These are phyloP conservation scores for Casaregolazyma suthepensis DNA, from an alignment of 1,139 yeast species.

Conservation along the genomic window DNA sequence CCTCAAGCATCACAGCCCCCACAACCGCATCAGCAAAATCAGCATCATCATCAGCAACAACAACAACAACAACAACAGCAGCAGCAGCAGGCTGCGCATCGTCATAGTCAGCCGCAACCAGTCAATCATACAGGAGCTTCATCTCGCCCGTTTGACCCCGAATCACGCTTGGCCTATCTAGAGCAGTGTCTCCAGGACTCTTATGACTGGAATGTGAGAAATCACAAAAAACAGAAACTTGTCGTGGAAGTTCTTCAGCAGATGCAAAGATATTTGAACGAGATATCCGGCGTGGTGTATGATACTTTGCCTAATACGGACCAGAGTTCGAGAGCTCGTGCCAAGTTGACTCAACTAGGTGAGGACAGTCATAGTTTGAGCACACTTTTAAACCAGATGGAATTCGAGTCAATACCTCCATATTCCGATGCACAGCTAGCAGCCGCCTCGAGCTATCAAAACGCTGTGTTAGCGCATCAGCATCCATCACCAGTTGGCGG, in stretches of 20 bases:
- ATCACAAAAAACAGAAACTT: slow-evolving; percentile 5
- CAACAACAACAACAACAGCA: slow-evolving; percentile 8
- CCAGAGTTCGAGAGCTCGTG: background rate
- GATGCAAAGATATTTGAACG: background rate
- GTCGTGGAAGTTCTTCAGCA: slow-evolving; percentile 2
- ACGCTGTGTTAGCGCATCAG: slow-evolving; percentile 1
- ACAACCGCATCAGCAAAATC: slow-evolving; percentile 7
- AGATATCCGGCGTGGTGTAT: background rate
- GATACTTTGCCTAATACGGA: background rate
- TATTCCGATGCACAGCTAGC: background rate
- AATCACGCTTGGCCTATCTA: slow-evolving; percentile 7
- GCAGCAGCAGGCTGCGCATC: slow-evolving; percentile 11
- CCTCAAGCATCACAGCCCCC: slow-evolving; percentile 1
- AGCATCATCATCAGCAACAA: slow-evolving; percentile 5
- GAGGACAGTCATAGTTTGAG: slow-evolving; percentile 5
- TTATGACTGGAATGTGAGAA: slow-evolving; percentile 1
- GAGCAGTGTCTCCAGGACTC: slow-evolving; percentile 5
- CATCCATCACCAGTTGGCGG: slow-evolving; percentile 17
- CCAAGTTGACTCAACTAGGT: slow-evolving; percentile 13
- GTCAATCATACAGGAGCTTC: background rate
- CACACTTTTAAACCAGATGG: background rate
- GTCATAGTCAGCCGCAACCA: slow-evolving; percentile 2
- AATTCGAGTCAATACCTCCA: background rate
- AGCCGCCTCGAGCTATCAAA: background rate
- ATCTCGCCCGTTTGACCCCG: background rate